A percentile compares a stretch with the other conserved stretches of the same genome.
These are phyloP conservation scores for Ceratocystis eucalypticola DNA, from an alignment of 2,329 filamentous ascomycete species.

Conservation along the genomic window DNA sequence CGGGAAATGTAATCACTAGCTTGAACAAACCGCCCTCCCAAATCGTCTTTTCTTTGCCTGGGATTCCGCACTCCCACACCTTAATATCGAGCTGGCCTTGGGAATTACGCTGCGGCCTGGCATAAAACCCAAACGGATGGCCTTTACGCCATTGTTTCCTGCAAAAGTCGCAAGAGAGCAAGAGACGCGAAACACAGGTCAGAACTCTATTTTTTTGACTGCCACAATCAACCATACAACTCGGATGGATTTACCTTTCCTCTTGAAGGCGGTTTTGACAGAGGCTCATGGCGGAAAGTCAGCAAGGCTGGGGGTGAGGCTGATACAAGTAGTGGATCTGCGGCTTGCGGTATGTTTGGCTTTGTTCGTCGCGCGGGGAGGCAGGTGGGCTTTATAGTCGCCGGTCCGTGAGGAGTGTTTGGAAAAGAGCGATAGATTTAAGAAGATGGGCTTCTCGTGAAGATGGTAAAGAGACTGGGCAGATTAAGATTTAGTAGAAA, in stretches of 20 bases:
- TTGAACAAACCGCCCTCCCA: slow-evolving; percentile 99
- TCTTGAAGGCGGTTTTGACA: slow-evolving; percentile 80
- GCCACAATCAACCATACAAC: not conserved
- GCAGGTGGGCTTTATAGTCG: not conserved
- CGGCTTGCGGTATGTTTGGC: not conserved
- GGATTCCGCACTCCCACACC: slow-evolving; percentile 91
- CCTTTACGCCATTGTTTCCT: slow-evolving; percentile 96
- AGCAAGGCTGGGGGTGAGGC: not conserved
- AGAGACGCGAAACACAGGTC: slow-evolving; percentile 1
- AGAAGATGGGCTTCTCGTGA: not conserved
- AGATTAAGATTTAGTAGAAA: not conserved
- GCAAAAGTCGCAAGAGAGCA: slow-evolving; percentile 21
- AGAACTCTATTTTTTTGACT: slow-evolving; percentile 14
- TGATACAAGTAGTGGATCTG: not conserved
- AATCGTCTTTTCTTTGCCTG: slow-evolving; percentile 89
- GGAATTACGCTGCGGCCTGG: slow-evolving; percentile 64
- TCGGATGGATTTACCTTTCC: slow-evolving; percentile 53
- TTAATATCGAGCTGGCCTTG: slow-evolving; percentile 82
- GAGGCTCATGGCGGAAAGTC: slow-evolving; percentile 53
- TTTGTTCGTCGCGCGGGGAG: not conserved
- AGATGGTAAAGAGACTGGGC: no score
- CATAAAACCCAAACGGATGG: slow-evolving; percentile 95
- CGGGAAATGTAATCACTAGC: slow-evolving; percentile 80
- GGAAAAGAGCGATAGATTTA: not conserved
- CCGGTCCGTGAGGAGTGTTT: not conserved